phyloP scores from a whole-genome alignment of 805 yeast genomes.

The Metschnikowia koreensis region DNA sequence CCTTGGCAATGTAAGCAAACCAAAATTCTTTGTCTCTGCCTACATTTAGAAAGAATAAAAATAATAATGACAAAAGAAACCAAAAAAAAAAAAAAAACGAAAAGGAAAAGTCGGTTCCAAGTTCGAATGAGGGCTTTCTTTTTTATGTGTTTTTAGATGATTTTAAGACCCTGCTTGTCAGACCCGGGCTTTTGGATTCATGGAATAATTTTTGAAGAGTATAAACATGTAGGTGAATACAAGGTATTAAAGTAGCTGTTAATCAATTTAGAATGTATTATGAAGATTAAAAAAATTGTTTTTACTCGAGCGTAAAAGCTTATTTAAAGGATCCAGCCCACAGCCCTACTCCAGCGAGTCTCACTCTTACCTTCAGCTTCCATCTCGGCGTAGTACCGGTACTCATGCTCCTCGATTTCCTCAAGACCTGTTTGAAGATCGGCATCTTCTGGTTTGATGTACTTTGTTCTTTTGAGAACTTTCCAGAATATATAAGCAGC shows the following conservation, averaged over 20 bases:
- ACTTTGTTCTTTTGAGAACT: slow-evolving; percentile 34
- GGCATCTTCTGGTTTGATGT: slow-evolving; percentile 43
- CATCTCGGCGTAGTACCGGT: slow-evolving; percentile 35
- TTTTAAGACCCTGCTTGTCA: no score
- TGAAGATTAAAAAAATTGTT: no score
- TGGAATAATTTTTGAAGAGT: no score
- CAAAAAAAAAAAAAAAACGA: no score
- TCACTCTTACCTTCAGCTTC: slow-evolving; percentile 25
- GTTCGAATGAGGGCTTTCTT: no score
- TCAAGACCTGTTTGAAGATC: slow-evolving; percentile 45
- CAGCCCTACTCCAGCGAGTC: slow-evolving; percentile 13
- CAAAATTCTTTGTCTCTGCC: no score
- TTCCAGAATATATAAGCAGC: slow-evolving; percentile 38
- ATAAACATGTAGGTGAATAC: no score
- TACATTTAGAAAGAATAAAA: not conserved
- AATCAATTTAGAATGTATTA: no score
- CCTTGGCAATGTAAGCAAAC: no score
- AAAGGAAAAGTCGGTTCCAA: not conserved
- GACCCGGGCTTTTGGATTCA: no score
- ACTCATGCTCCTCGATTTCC: slow-evolving; percentile 51
- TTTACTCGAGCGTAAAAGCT: not conserved
- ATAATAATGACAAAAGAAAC: not conserved
- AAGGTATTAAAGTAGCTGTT: no score
- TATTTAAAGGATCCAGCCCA: slow-evolving; percentile 17
- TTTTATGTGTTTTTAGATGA: no score